Evolutionary conservation across 202 grass and related monocot genomes (phyloP), one percentile per base, ranked within the genome.

Genomic region (Schoenoplectus triqueter): DNA sequence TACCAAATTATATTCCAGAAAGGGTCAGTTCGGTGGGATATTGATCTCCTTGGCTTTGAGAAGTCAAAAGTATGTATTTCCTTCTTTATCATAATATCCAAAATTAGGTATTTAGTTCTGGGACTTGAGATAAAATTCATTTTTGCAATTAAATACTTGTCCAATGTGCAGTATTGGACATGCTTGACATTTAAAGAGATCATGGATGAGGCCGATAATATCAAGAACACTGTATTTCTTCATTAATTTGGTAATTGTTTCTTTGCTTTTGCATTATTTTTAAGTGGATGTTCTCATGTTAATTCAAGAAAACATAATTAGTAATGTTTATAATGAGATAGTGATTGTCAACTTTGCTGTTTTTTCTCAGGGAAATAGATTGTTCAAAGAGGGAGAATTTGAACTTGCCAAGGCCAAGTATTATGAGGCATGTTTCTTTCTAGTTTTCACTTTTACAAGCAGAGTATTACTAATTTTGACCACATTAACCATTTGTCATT

Each of bases 371-470:
- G 95, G 95, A 85, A 98, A 98, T 44, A 89, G 91, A 90, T 84
- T 98, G 71, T 98, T 98, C 88, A 98, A 95, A 89, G 95, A 98
- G 95, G 93, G 91, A 80, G 95, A 98, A 56, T 94, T 86, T 85
- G 91, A 92, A 82, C 95, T 98, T 90, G 89, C 95, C 41, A 98
- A 98, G 79, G 93, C 88, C 6, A 98, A 98, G 86, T 98, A 98
- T 64, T 93, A 98, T 39, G 95, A 98, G 93, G 95, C 92, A 95
- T 73, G 63, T 47, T 50, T 60, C 80, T 31, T 68, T 69, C 9
- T 51, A 15, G 55, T 79, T 81, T 68, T 48, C 61, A 56, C 72
- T 86, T 86, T 63, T 68, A 31, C 31, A 31, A 31, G 31, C 1
- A 31, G 31, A 31, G 31, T 31, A 31, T 31, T 31, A 31, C 31